Conservation (phyloP, 1,139 yeast species). For the Suhomyces yuchorum region DNA sequence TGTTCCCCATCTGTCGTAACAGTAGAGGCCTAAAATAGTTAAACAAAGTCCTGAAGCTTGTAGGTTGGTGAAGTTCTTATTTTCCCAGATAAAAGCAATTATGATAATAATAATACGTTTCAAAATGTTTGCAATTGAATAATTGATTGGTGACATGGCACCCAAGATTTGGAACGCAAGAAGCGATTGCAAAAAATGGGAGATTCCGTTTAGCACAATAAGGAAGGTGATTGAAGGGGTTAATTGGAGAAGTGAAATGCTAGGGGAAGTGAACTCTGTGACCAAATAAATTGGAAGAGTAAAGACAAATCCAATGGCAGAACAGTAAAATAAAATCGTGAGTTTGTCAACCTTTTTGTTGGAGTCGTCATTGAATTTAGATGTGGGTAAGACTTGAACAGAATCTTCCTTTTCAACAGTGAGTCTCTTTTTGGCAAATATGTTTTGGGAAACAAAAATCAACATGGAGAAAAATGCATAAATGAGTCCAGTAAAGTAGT, state of each 20-base stretch:
- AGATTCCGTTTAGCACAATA: conserved; percentile 64
- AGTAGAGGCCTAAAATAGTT: conserved; percentile 65
- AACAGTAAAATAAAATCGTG: conserved; percentile 81
- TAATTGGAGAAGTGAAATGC: conserved; percentile 38
- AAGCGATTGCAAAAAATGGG: conserved; percentile 84
- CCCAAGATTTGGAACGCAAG: conserved; percentile 91
- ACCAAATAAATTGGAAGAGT: conserved; percentile 78
- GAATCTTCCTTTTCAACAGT: conserved; percentile 41
- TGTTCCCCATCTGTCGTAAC: conserved; percentile 78
- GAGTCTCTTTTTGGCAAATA: conserved; percentile 81
- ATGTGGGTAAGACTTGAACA: conserved; percentile 19
- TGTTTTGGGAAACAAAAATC: conserved; percentile 88
- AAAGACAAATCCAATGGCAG: conserved; percentile 73
- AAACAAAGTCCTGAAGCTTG: conserved; percentile 73
- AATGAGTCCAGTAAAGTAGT: conserved; percentile 60
- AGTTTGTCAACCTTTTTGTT: conserved; percentile 67
- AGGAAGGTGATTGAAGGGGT: conserved; percentile 34
- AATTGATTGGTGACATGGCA: conserved; percentile 80
- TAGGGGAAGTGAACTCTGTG: conserved; percentile 54
- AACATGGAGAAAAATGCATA: conserved; percentile 82
- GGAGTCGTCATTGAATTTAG: conserved; percentile 29
- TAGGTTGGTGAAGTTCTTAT: conserved; percentile 49
- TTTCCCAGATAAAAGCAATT: conserved; percentile 80
- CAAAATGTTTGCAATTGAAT: conserved; percentile 85
- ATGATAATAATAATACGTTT: conserved; percentile 85